Conservation (phyloP, 768 basidiomycete genomes). For the Suillus americanus region DNA sequence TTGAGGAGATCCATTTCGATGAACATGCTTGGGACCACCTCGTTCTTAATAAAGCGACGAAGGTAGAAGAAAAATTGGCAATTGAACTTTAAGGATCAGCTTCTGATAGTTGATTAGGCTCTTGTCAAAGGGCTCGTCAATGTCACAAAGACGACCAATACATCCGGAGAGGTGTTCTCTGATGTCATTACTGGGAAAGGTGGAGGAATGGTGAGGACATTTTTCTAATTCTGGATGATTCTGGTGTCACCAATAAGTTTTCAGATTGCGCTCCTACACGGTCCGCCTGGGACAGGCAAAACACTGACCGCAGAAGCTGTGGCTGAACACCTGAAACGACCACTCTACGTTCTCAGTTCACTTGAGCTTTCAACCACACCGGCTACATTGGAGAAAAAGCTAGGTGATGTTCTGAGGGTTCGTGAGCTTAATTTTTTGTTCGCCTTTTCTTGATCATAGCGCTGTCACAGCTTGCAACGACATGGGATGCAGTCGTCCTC, state of each 20-base stretch:
- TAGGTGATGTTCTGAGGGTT: constrained; percentile 27
- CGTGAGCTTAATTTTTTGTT: neutral
- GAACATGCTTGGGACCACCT: constrained; percentile 57
- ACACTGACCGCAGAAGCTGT: constrained; percentile 62
- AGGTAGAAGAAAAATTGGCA: constrained; percentile 26
- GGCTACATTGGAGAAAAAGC: constrained; percentile 39
- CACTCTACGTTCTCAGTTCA: constrained; percentile 54
- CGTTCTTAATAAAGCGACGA: constrained; percentile 53
- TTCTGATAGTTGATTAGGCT: constrained; percentile 35
- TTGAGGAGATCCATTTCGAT: constrained; percentile 56
- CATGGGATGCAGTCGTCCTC: constrained; percentile 60
- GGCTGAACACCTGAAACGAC: constrained; percentile 52
- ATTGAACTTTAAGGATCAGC: neutral
- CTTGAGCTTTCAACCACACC: constrained; percentile 55
- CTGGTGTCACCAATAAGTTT: neutral
- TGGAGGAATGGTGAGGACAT: constrained; percentile 55
- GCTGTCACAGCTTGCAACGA: constrained; percentile 52
- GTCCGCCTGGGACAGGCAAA: constrained; percentile 41
- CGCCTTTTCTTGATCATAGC: constrained; percentile 26
- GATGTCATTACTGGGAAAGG: constrained; percentile 69
- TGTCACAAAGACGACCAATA: constrained; percentile 23
- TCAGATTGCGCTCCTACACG: constrained; percentile 26
- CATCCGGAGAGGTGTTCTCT: constrained; percentile 17
- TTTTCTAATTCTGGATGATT: constrained; percentile 14
- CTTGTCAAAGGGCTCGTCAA: constrained; percentile 27